Conservation (phyloP, 1,284 basidiomycete genomes). For the Ceratobasidium sp. region DNA sequence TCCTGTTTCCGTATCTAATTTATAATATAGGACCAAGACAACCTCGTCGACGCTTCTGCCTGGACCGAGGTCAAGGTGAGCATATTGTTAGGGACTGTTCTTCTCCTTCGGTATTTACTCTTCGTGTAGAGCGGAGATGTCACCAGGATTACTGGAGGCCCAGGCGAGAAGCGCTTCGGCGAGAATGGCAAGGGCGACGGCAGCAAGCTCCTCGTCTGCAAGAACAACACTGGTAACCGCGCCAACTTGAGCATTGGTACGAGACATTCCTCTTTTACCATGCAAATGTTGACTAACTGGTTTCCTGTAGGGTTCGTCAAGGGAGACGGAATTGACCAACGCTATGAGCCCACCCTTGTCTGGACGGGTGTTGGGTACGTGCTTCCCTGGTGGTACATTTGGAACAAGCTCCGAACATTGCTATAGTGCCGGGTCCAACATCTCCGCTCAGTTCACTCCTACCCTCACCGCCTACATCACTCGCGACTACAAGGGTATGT, state of each 20-base stretch:
- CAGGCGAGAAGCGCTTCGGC: slow-evolving; percentile 30
- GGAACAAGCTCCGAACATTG: not conserved
- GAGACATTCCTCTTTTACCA: not conserved
- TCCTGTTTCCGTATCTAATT: not conserved
- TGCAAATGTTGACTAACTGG: not conserved
- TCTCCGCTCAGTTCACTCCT: not conserved
- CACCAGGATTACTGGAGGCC: not conserved
- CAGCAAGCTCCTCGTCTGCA: slow-evolving; percentile 39
- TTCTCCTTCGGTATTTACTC: not conserved
- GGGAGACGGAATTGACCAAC: slow-evolving; percentile 15
- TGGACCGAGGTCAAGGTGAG: slow-evolving; percentile 25
- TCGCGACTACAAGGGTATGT: slow-evolving; percentile 2
- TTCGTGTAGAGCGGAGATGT: slow-evolving; percentile 29
- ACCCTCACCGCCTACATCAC: slow-evolving; percentile 1
- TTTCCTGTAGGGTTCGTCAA: slow-evolving; percentile 12
- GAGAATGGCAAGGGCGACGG: slow-evolving; percentile 10
- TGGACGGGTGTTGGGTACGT: slow-evolving; percentile 28
- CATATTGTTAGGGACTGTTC: not conserved
- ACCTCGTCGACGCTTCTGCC: slow-evolving; percentile 5
- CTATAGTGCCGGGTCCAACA: not conserved
- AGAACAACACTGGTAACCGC: slow-evolving; percentile 31
- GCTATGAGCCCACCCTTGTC: slow-evolving; percentile 14
- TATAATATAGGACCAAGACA: not conserved
- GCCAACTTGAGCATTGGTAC: slow-evolving; percentile 42
- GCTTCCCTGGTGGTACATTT: not conserved